A percentile compares a stretch with the other conserved stretches of the same genome.
Conservation (phyloP, 2,329 filamentous ascomycete species). For the Cercospora zeae-maydis region DNA sequence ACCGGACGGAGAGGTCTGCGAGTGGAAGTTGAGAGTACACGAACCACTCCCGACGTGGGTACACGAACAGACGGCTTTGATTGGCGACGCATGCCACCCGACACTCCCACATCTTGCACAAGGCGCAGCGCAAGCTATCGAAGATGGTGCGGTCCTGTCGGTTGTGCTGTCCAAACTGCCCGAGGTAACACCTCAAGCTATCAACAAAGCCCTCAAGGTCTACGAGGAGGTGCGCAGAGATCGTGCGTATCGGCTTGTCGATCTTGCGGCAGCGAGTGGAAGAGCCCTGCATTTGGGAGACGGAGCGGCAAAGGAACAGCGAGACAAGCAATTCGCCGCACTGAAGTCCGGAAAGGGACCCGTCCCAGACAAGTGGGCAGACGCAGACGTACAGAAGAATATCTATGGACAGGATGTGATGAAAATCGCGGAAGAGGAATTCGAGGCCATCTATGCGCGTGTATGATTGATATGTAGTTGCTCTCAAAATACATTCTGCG, state of each 20-base stretch:
- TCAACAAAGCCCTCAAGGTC: slow-evolving; percentile 52
- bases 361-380: slow-evolving; percentile 53
- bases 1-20: slow-evolving; percentile 61
- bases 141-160: slow-evolving; percentile 58
- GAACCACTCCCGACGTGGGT: slow-evolving; percentile 62
- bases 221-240: slow-evolving; percentile 57
- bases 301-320: slow-evolving; percentile 57
- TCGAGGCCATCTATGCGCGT: slow-evolving; percentile 37
- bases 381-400: slow-evolving; percentile 49
- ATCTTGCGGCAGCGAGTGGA: slow-evolving; percentile 55
- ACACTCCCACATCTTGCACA: slow-evolving; percentile 63
- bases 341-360: slow-evolving; percentile 41
- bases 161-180: slow-evolving; percentile 51
- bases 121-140: slow-evolving; percentile 63
- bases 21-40: slow-evolving; percentile 64
- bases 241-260: slow-evolving; percentile 55
- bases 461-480: slow-evolving; percentile 14
- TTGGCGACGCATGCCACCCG: slow-evolving; percentile 61
- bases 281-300: slow-evolving; percentile 55
- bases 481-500: background rate
- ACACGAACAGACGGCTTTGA: slow-evolving; percentile 50
- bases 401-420: slow-evolving; percentile 49
- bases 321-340: slow-evolving; percentile 54
- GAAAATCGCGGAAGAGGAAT: slow-evolving; percentile 44
- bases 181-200: slow-evolving; percentile 44